Conservation (phyloP, 768 basidiomycete species). For the Leccinum uliginosum region DNA sequence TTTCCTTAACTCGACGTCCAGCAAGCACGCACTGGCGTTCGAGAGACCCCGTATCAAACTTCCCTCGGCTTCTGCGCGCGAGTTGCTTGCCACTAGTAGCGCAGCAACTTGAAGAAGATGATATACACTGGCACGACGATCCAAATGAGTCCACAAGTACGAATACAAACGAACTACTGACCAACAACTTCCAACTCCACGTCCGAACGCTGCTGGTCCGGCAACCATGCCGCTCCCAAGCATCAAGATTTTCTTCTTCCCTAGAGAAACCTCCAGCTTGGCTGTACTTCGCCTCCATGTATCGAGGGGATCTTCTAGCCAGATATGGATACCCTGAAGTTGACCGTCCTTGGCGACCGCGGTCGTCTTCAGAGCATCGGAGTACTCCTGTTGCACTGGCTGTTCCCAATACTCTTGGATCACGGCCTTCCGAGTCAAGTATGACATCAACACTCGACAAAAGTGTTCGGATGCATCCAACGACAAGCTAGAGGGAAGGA, state of each 20-base stretch:
- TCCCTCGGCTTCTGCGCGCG: slow-evolving; percentile 51
- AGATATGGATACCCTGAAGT: slow-evolving; percentile 48
- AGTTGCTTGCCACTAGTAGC: slow-evolving; percentile 70
- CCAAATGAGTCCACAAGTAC: slow-evolving; percentile 16
- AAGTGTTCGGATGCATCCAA: slow-evolving; percentile 79
- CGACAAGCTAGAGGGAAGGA: slow-evolving; percentile 81
- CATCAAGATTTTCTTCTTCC: slow-evolving; percentile 67
- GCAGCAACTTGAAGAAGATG: not conserved
- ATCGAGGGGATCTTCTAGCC: slow-evolving; percentile 54
- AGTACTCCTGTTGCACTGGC: slow-evolving; percentile 24
- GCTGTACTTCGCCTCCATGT: slow-evolving; percentile 32
- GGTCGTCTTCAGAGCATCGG: slow-evolving; percentile 53
- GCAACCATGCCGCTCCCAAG: slow-evolving; percentile 97
- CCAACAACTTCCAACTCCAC: slow-evolving; percentile 75
- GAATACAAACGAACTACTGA: slow-evolving; percentile 35
- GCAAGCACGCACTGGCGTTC: slow-evolving; percentile 50
- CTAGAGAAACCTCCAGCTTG: slow-evolving; percentile 10
- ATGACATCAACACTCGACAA: slow-evolving; percentile 59
- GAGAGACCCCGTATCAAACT: slow-evolving; percentile 38
- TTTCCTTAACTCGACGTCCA: slow-evolving; percentile 55
- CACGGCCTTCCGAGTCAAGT: slow-evolving; percentile 58
- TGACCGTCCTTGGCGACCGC: slow-evolving; percentile 63
- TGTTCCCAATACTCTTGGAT: slow-evolving; percentile 39
- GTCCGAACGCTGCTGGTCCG: slow-evolving; percentile 66
- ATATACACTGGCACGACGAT: slow-evolving; percentile 9